Base-by-base conservation (phyloP, 129 eudicot species). In the Tagetes erecta region DNA sequence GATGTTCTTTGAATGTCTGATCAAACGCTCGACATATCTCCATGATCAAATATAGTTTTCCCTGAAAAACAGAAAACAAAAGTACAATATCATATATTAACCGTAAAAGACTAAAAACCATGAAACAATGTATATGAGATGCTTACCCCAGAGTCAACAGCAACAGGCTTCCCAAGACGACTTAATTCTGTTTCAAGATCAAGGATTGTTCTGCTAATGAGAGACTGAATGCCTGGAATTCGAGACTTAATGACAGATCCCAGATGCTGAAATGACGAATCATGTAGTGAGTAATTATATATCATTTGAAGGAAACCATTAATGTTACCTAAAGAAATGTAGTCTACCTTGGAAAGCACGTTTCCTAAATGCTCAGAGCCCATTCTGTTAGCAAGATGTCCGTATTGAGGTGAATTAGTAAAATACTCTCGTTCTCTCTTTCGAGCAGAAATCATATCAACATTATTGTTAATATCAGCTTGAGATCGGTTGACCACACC, bases 401-500 rank as follows among this genome's bases (percentile, higher is more conserved):
- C 76, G 78, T 93, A 90, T 64, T 93, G 97, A 0, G 87, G 89
- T 69, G 89, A 77, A 70, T 55, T 86, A 67, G 87, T 67, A 72
- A 91, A 93, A 47, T 90, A 93, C 63, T 93, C 96, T 3, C 89
- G 81, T 76, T 93, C 98, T 73, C 85, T 86, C 46, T 86, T 88
- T 57, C 92, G 87, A 80, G 97, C 91, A 83, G 96, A 86, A 74
- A 93, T 90, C 98, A 93, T 93, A 72, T 93, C 98, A 46, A 87
- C 86, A 68, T 71, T 86, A 73, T 78, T 87, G 72, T 92, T 90
- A 38, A 90, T 92, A 83, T 92, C 98, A 64, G 92, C 95, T 83
- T 92, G 98, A 11, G 98, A 92, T 13, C 96, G 92, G 67, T 92
- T 92, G n/a, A 90, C 98, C 50, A 93, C 96, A 79, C 98, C 98